Conservation (phyloP, 768 basidiomycete species). For the Termitomyces sp. region DNA sequence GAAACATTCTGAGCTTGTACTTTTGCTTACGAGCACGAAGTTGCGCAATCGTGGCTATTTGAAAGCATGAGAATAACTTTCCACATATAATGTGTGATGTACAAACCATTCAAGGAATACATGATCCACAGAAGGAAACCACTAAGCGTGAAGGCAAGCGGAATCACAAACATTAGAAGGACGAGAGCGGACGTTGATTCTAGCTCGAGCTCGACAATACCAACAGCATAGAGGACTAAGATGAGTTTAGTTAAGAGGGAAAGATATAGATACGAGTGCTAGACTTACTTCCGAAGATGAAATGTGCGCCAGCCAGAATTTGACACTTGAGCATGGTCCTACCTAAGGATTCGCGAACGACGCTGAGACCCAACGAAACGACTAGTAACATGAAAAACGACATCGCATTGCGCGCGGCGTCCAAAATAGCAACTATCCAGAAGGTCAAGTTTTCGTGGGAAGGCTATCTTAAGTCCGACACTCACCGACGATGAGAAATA, state of each 20-base stretch:
- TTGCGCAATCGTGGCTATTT: constrained; percentile 79
- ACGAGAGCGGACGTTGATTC: constrained; percentile 85
- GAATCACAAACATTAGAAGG: constrained; percentile 87
- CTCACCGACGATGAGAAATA: constrained; percentile 92
- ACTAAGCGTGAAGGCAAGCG: constrained; percentile 92
- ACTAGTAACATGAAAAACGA: constrained; percentile 95
- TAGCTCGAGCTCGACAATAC: constrained; percentile 88
- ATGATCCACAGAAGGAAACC: constrained; percentile 96
- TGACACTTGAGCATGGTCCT: constrained; percentile 80
- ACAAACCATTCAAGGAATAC: constrained; percentile 78
- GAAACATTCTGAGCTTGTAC: constrained; percentile 88
- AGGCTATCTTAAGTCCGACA: constrained; percentile 1
- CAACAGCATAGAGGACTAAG: constrained; percentile 85
- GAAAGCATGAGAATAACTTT: neutral
- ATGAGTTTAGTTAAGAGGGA: constrained; percentile 1
- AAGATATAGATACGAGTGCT: neutral
- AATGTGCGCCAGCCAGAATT: constrained; percentile 77
- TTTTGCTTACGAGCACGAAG: constrained; percentile 81
- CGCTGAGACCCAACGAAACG: constrained; percentile 87
- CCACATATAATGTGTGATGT: neutral
- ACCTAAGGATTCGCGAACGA: constrained; percentile 86
- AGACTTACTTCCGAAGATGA: constrained; percentile 84
- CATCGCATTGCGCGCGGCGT: constrained; percentile 90
- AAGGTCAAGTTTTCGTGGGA: constrained; percentile 1
- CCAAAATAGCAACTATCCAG: constrained; percentile 77